These are phyloP conservation scores for Suaeda aralocaspica DNA, from an alignment of 148 eudicot species.

Conservation along the genomic window DNA sequence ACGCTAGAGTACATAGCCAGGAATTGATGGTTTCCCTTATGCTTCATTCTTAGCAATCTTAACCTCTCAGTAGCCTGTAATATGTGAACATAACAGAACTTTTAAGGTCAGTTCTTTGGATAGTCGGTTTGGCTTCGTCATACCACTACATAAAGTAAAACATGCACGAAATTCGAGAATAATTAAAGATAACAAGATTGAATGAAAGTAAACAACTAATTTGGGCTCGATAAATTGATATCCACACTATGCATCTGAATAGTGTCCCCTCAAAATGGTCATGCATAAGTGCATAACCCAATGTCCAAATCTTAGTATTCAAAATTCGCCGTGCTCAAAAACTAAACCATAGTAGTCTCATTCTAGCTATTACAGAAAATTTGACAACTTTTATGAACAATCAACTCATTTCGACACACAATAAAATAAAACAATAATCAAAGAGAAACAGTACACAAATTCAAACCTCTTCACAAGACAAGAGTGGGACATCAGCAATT, in stretches of 20 bases:
- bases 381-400: no score
- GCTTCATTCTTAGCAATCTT: slow-evolving; percentile 37
- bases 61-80: slow-evolving; percentile 56
- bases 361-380: no score
- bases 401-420: no score
- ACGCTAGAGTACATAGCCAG: slow-evolving; percentile 85
- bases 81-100: neutral
- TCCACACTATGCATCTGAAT: no score
- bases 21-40: slow-evolving; percentile 48
- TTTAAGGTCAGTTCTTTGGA: neutral
- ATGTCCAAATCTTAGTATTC: no score
- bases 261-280: no score
- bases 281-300: no score
- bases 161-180: neutral
- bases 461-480: slow-evolving; percentile 64
- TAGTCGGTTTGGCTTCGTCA: neutral
- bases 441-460: neutral
- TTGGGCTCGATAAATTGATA: no score
- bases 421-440: no score
- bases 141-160: neutral
- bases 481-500: slow-evolving; percentile 47
- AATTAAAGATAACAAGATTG: neutral
- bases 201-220: no score
- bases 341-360: no score
- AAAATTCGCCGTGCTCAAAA: no score